Base-by-base conservation (phyloP, 257 asterid species). In the Leonotis leonurus region DNA sequence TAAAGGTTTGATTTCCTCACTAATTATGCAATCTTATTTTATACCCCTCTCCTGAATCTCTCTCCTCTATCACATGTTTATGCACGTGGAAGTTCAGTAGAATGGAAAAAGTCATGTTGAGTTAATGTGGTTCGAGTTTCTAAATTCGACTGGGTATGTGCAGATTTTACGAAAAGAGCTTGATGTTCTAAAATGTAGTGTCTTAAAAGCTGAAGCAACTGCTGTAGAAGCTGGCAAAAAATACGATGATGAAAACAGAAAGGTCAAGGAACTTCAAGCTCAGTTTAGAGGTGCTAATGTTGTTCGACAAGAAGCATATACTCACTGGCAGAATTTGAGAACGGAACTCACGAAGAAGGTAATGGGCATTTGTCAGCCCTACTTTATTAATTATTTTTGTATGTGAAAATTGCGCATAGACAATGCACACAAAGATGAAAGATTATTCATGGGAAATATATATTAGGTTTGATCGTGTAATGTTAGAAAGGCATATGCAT, bases 111-210 rank as follows among this genome's bases (percentile, higher is more conserved):
- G 11, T 61, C 56, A 35, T 49, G 17, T 29, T 45, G 70, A 41
- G n/a, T 8, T 55, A 35, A 53, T n/a, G 41, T 12, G n/a, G 55
- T 32, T 62, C 32, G n/a, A 26, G 44, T 56, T 65, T 62, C 66
- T 66, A 32, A 56, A 40, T n/a, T 66, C 29, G 60, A 11, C 41
- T 71, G 69, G 60, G 67, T 33, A 32, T 35, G 49, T 75, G 75
- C 82, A 86, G 99, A 66, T 60, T 41, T 74, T 89, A 52, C 81
- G 85, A 71, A 89, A 87, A 75, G 99, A 93, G 77, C 89, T 93
- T 59, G 86, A 83, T 62, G 27, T 61, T 62, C 88, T 93, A 9
- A 93, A 93, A 72, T 71, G 60, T 16, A 72, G 24, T 11, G 94
- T 78, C 67, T 58, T 76, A 61, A 83, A 77, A 78, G 85, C 90